Base-by-base conservation (phyloP, 2,329 filamentous ascomycete species). In the Colletotrichum orbiculare region DNA sequence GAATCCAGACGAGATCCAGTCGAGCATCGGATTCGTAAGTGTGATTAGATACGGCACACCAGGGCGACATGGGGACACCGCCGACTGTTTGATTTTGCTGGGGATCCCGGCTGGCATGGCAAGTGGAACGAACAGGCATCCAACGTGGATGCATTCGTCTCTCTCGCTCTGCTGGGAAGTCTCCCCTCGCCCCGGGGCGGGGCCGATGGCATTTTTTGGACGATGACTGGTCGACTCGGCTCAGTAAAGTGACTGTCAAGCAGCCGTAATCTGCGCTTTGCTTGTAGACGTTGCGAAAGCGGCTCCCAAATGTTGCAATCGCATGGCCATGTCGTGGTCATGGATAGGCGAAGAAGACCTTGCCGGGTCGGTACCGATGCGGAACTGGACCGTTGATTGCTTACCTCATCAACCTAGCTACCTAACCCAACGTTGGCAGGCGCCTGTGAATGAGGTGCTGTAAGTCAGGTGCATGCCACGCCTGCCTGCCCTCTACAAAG, bases 361-460 rank as follows among this genome's bases (percentile, higher is more conserved):
- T 12, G 59, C 62, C 62, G 62, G 48, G 45, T 65, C 62, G 62
- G 62, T 57, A 65, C 62, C 62, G 60, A 37, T 43, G 25, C 46
- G 42, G 48, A 25, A 25, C 25, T 25, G 25, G 25, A 25, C 25
- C 25, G 25, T 5, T 25, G 4, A 25, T 25, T 25, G 25, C 25
- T 25, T 25, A 25, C 25, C 25, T 25, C 25, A 25, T 25, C 25
- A 25, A 5, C 25, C 25, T 25, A 4, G 25, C 4, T 25, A 5
- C 25, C 25, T 25, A 25, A 25, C 25, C 3, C 25, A 25, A 25
- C 25, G 25, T 25, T 25, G 25, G 25, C 25, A 25, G 17, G 17
- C 17, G 17, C 17, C 17, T 17, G 17, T 17, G 17, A 17, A 17
- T 17, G 17, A 17, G 17, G 17, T 17, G 17, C 17, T 17, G 17